These are phyloP conservation scores for Acanthamoeba divionensis DNA, from an alignment of 208 protist species.

Conservation along the genomic window DNA sequence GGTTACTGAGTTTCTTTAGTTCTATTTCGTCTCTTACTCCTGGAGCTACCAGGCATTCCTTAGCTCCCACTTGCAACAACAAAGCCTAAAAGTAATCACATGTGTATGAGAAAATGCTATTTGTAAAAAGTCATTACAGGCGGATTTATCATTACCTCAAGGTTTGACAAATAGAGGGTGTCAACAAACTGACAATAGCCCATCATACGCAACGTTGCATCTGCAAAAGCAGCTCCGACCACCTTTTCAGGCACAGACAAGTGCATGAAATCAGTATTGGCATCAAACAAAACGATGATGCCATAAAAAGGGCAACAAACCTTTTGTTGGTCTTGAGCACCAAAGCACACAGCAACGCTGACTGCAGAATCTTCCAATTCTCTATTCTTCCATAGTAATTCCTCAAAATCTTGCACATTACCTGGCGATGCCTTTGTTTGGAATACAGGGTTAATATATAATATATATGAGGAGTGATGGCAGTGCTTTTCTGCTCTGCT, in stretches of 20 bases:
- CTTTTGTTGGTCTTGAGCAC: background rate
- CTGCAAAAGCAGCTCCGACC: constrained; percentile 45
- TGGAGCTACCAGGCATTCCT: constrained; percentile 1
- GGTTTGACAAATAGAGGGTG: constrained; percentile 16
- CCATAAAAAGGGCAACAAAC: background rate
- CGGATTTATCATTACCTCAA: background rate
- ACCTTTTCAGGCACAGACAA: background rate
- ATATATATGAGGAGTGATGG: no score
- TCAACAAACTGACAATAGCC: constrained; percentile 44
- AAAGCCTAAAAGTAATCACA: background rate
- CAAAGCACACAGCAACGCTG: constrained; percentile 67
- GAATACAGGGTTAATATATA: background rate
- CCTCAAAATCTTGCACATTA: constrained; percentile 77
- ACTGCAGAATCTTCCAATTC: constrained; percentile 55
- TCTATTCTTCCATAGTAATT: constrained; percentile 56
- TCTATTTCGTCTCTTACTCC: background rate
- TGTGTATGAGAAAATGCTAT: background rate
- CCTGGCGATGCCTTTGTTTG: constrained; percentile 67
- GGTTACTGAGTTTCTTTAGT: background rate
- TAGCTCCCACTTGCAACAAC: constrained; percentile 42
- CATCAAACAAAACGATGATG: background rate
- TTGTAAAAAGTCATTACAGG: background rate
- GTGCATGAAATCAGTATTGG: background rate
- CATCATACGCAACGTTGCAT: background rate
- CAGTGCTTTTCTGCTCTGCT: no score